A percentile compares a stretch with the other conserved stretches of the same genome.
phyloP scores from a whole-genome alignment of 352 stramenopile genomes.

The Pythium aphanidermatum region DNA sequence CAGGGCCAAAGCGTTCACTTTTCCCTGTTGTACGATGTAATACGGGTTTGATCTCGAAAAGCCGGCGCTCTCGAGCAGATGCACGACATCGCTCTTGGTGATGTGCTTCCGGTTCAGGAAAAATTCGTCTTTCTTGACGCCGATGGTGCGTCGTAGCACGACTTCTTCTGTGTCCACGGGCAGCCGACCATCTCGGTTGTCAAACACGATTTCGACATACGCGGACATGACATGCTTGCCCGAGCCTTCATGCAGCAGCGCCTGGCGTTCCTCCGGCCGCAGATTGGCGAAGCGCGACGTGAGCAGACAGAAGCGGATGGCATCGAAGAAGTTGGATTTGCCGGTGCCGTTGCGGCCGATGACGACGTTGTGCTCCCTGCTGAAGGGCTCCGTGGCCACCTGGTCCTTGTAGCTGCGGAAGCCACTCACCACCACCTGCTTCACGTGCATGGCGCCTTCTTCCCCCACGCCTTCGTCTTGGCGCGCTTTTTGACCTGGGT shows the following conservation, averaged over 20 bases:
- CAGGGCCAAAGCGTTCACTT: conserved; percentile 96
- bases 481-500: conserved; percentile 1
- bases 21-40: conserved; percentile 99
- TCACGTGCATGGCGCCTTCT: conserved; percentile 91
- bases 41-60: conserved; percentile 99
- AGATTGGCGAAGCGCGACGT: conserved; percentile 91
- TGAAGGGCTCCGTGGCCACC: conserved; percentile 88
- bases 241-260: conserved; percentile 94
- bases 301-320: conserved; percentile 98
- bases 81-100: conserved; percentile 97
- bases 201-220: conserved; percentile 99
- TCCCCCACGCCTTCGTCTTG: not conserved
- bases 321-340: conserved; percentile 99
- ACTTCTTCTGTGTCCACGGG: conserved; percentile 92
- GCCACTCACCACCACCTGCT: conserved; percentile 93
- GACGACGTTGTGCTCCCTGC: conserved; percentile 95
- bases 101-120: conserved; percentile 99
- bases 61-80: conserved; percentile 97
- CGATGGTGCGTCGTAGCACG: conserved; percentile 96
- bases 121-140: conserved; percentile 99
- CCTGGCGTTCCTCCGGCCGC: conserved; percentile 88
- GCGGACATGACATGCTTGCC: conserved; percentile 95
- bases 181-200: conserved; percentile 97
- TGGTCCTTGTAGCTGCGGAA: conserved; percentile 95
- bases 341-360: conserved; percentile 97